phyloP scores from a whole-genome alignment of 768 basidiomycete species.

The Lentinus brumalis region DNA sequence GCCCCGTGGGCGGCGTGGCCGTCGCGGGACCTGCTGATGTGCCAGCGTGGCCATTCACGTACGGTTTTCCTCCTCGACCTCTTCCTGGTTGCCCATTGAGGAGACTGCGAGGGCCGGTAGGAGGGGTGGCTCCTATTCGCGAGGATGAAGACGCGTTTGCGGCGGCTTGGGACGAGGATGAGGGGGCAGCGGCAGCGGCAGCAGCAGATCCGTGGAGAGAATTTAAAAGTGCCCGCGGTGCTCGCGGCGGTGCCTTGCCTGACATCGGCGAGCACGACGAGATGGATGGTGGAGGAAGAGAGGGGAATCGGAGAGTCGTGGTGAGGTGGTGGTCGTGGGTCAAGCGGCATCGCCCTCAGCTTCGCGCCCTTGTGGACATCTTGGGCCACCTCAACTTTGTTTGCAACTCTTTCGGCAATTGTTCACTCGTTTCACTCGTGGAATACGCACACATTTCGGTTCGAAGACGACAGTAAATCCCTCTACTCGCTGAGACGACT shows the following conservation, averaged over 20 bases:
- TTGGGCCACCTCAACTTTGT: slow-evolving; percentile 19
- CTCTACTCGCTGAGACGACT: slow-evolving; percentile 3
- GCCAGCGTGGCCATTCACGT: slow-evolving; percentile 44
- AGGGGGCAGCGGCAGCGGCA: slow-evolving; percentile 29
- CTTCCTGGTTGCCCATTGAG: slow-evolving; percentile 29
- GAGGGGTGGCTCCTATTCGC: slow-evolving; percentile 56
- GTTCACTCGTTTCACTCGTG: slow-evolving; percentile 12
- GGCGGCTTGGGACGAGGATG: slow-evolving; percentile 37
- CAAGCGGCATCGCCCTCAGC: slow-evolving; percentile 24
- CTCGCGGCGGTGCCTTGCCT: slow-evolving; percentile 75
- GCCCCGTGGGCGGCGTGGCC: slow-evolving; percentile 22
- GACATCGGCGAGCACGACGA: slow-evolving; percentile 51
- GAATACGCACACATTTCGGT: slow-evolving; percentile 11
- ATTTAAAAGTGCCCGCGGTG: slow-evolving; percentile 68
- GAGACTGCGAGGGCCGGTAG: slow-evolving; percentile 68
- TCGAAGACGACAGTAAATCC: not conserved
- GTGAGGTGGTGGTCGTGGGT: slow-evolving; percentile 25
- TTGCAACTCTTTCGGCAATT: slow-evolving; percentile 5
- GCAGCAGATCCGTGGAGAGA: slow-evolving; percentile 34
- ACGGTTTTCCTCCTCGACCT: slow-evolving; percentile 41
- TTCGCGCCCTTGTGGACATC: slow-evolving; percentile 23
- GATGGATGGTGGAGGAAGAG: slow-evolving; percentile 1
- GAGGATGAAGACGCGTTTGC: slow-evolving; percentile 30
- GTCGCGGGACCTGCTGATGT: slow-evolving; percentile 29
- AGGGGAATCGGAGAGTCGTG: slow-evolving; percentile 11